These are phyloP conservation scores for Calonectria montana DNA, from an alignment of 2,329 filamentous ascomycete genomes.

Conservation along the genomic window DNA sequence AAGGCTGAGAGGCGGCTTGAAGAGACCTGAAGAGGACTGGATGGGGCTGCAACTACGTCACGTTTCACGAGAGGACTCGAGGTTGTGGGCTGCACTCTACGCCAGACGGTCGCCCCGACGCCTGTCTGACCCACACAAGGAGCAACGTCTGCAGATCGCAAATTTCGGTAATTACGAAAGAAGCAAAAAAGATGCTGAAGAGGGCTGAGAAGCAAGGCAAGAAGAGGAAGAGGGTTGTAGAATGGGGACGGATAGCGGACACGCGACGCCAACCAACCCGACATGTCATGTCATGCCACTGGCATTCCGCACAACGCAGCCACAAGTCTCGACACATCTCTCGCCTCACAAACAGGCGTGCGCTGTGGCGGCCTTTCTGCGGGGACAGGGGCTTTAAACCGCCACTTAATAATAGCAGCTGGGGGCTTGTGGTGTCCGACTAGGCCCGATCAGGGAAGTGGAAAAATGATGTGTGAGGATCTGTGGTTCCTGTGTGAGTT, in stretches of 20 bases:
- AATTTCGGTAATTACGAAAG: neutral
- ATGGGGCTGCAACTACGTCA: neutral
- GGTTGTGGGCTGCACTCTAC: conserved; percentile 1
- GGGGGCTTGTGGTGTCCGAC: neutral
- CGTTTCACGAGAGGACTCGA: neutral
- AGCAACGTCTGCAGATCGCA: neutral
- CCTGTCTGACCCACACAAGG: conserved; percentile 5
- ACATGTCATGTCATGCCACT: neutral
- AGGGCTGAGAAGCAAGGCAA: neutral
- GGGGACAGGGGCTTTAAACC: neutral
- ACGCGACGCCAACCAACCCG: no score
- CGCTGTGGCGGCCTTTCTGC: neutral
- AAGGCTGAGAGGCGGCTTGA: neutral
- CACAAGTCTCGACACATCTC: neutral
- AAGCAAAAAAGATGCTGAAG: neutral
- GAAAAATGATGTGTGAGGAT: neutral
- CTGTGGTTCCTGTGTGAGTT: neutral
- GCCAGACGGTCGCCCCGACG: conserved; percentile 12
- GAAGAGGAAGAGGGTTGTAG: neutral
- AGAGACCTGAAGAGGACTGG: neutral
- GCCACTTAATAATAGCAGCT: neutral
- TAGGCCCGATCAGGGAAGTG: neutral
- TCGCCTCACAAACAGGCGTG: neutral
- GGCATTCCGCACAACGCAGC: neutral
- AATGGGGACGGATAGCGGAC: no score